phyloP scores from a whole-genome alignment of 148 eudicot species.

The Pouteria glomerata region DNA sequence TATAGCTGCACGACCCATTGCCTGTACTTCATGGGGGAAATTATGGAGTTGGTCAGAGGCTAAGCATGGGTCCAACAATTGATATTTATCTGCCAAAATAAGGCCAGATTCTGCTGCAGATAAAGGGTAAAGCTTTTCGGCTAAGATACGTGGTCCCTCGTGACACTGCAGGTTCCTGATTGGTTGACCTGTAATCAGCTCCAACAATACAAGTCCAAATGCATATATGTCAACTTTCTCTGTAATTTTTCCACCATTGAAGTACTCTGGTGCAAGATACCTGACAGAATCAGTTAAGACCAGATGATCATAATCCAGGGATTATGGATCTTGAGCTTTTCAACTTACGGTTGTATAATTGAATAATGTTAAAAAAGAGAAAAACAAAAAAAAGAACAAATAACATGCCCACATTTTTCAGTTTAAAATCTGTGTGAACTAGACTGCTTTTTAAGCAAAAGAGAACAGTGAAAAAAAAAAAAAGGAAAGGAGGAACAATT shows the following conservation, averaged over 20 bases:
- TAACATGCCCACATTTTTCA: background rate
- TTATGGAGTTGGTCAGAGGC: conserved; percentile 30
- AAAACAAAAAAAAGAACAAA: background rate
- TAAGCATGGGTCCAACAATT: conserved; percentile 31
- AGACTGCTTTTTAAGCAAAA: background rate
- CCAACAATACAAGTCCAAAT: conserved; percentile 71
- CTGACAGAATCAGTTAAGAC: conserved; percentile 22
- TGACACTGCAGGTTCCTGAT: conserved; percentile 42
- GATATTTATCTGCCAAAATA: conserved; percentile 24
- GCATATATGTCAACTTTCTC: conserved; percentile 88
- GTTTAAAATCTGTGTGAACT: background rate
- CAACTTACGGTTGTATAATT: background rate
- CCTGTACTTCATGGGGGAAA: conserved; percentile 61
- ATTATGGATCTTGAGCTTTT: background rate
- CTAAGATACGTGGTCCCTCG: conserved; percentile 30
- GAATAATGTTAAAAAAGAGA: background rate
- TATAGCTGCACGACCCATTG: conserved; percentile 70
- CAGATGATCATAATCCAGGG: background rate
- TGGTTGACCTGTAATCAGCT: conserved; percentile 69
- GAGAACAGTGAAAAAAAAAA: background rate
- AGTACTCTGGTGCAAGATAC: conserved; percentile 84
- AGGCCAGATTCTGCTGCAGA: conserved; percentile 29
- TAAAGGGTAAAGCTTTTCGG: conserved; percentile 38
- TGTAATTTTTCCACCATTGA: conserved; percentile 51
- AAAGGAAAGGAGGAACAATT: too few species aligned